Base-by-base conservation (phyloP, 495 filamentous ascomycete genomes). In the Ramalina peruviana region DNA sequence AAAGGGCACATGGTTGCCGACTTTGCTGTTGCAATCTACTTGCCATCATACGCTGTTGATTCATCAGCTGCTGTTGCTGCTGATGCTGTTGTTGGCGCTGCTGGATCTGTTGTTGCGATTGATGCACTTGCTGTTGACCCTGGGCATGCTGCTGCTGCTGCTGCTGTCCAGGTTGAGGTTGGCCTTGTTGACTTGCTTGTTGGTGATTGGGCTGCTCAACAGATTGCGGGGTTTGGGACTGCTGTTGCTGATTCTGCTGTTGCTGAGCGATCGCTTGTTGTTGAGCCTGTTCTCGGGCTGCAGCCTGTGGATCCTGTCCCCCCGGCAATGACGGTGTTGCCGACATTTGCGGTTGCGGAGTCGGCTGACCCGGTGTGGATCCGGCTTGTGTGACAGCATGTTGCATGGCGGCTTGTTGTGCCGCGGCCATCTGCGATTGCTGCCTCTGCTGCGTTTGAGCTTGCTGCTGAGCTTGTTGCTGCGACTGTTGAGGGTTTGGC, bases 1-100 rank as follows among this genome's bases (percentile, higher is more conserved):
- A 76, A 45, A 89, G 58, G 11, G 85, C 63, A 23, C 74, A 73
- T 9, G 73, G 58, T 4, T 79, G 79, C 56, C 77, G 67, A 17
- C 13, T 23, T 45, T 67, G 54, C 6, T 67, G 52, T 19, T 54
- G 52, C 48, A 27, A 13, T 50, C 30, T 33, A 13, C 12, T 33
- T 13, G 30, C 12, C 30, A 33, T 33, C 7, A 10, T 33, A 33
- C 62, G 65, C 40, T 70, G 70, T 20, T 72, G 67, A 33, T 70
- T 63, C 21, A 67, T 62, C 16, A 59, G 59, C 40, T 68, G 66
- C 20, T 68, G 67, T 16, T 60, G 66, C 40, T 55, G 58, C 44
- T 65, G 63, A 50, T 68, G 69, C 1, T 36, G 67, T 15, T 60
- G 62, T 46, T 66, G 69, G 36, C 65, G 68, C 37, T 63, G 63